Evolutionary conservation across 2,329 filamentous ascomycete species (phyloP), one percentile per base, ranked within the genome.

Genomic region (Decorospora gaudefroyi): DNA sequence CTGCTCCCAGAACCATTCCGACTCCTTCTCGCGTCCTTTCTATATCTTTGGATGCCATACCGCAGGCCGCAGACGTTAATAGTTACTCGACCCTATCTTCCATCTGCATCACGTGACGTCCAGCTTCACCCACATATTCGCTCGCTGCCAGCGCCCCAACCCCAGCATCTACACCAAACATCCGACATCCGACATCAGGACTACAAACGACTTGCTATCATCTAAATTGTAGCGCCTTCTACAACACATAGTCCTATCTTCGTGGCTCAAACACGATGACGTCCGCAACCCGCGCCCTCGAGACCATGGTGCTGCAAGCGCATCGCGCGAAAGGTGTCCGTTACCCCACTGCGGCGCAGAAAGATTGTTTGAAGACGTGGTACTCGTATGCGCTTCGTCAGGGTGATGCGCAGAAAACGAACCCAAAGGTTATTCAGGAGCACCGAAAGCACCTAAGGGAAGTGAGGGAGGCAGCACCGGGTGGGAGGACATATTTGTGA

Each of bases 291-390:
- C 64, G 63, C 32, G 59, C 58, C 13, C 64, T 69, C 42, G 62
- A 67, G 34, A 49, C 58, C 4, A 57, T 64, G 46, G 55, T 69
- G 9, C 55, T 69, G 2, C 59, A 66, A 49, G 66, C 66, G 9
- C 66, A 69, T 37, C 65, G 65, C 30, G 66, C 66, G 1, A 69
- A 69, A 31, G 66, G 66, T 9, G 49, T 68, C 8, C 61, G 64
- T 28, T 69, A 65, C 32, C 62, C 63, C 1, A 61, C 64, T 9
- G 49, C 59, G 11, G 25, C 47, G 0, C 62, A 65, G 16, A 68
- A 68, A 46, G 62, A 69, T 11, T 68, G 61, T 27, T 65, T 67
- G 49, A 68, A 68, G 43, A 69, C 66, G 0, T 69, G 66, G 66
- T 69, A 69, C 40, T 67, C 66, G 4, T 68, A 68, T 44, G 65